Conservation (phyloP, 2,329 filamentous ascomycete species). For the Trichothecium roseum region DNA sequence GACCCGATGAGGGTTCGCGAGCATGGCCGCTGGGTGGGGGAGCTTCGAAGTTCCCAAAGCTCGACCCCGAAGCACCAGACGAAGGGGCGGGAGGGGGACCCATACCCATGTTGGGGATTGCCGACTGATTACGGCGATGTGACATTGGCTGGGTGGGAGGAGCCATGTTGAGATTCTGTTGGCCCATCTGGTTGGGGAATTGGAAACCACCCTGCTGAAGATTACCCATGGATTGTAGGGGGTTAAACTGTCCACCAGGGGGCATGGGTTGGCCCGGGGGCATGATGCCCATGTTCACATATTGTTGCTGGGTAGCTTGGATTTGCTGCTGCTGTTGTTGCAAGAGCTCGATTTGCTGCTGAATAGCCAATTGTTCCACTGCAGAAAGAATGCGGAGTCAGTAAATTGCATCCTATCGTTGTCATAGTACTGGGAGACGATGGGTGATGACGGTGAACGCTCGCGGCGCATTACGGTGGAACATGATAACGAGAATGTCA, state of each 20-base stretch:
- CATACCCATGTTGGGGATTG: slow-evolving; percentile 85
- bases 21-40: slow-evolving; percentile 20
- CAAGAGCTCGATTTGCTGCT: slow-evolving; percentile 94
- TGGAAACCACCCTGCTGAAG: slow-evolving; percentile 79
- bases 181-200: slow-evolving; percentile 69
- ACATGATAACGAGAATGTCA: too few relatives aligned
- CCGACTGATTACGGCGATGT: slow-evolving; percentile 97
- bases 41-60: slow-evolving; percentile 70
- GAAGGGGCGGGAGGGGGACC: slow-evolving; percentile 84
- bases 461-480: too few relatives aligned
- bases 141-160: slow-evolving; percentile 67
- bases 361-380: slow-evolving; percentile 97
- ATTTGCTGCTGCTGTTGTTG: slow-evolving; percentile 98
- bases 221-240: slow-evolving; percentile 70
- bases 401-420: too few relatives aligned
- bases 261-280: slow-evolving; percentile 69
- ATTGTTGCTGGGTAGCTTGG: slow-evolving; percentile 91
- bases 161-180: slow-evolving; percentile 62
- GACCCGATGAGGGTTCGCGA: slow-evolving; percentile 21
- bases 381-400: slow-evolving; percentile 8
- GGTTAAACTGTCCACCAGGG: slow-evolving; percentile 61
- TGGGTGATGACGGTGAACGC: too few relatives aligned
- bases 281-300: slow-evolving; percentile 95
- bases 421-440: too few relatives aligned
- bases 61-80: slow-evolving; percentile 71